A percentile compares a stretch with the other conserved stretches of the same genome.
These are phyloP conservation scores for Helianthus tuberosus DNA, from an alignment of 129 eudicot genomes.

Conservation along the genomic window DNA sequence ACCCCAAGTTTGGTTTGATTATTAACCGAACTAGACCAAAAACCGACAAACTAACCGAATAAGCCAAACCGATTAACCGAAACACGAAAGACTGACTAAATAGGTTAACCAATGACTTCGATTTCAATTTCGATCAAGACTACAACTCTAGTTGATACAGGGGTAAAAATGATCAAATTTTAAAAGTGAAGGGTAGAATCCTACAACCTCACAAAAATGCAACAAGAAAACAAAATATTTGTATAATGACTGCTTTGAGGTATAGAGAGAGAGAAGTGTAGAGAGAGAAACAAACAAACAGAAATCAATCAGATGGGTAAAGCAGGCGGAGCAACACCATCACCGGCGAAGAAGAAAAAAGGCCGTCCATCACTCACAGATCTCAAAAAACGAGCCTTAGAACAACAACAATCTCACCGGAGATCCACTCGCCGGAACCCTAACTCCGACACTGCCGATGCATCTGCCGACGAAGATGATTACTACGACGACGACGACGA, in stretches of 20 bases:
- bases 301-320: conserved; percentile 51
- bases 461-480: conserved; percentile 26
- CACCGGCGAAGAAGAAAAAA: conserved; percentile 59
- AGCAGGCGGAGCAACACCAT: conserved; percentile 36
- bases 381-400: conserved; percentile 53
- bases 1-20: too few relatives aligned
- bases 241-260: conserved; percentile 22
- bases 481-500: conserved; percentile 85
- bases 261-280: conserved; percentile 21
- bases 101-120: too few relatives aligned
- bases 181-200: conserved; percentile 15
- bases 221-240: conserved; percentile 29
- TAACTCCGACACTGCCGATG: conserved; percentile 32
- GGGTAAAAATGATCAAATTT: neutral
- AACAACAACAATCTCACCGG: conserved; percentile 44
- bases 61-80: too few relatives aligned
- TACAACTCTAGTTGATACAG: neutral
- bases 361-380: conserved; percentile 79
- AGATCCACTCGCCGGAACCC: conserved; percentile 96
- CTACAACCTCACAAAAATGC: neutral
- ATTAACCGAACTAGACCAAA: too few relatives aligned
- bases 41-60: too few relatives aligned
- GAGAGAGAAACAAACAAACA: conserved; percentile 27
- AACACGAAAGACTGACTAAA: too few relatives aligned
- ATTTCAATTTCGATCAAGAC: too few relatives aligned